Percentiles rank a stretch among this genome's conserved stretches.
Evolutionary conservation across 805 yeast species (phyloP).

Genomic region (Candida xyloterini): DNA sequence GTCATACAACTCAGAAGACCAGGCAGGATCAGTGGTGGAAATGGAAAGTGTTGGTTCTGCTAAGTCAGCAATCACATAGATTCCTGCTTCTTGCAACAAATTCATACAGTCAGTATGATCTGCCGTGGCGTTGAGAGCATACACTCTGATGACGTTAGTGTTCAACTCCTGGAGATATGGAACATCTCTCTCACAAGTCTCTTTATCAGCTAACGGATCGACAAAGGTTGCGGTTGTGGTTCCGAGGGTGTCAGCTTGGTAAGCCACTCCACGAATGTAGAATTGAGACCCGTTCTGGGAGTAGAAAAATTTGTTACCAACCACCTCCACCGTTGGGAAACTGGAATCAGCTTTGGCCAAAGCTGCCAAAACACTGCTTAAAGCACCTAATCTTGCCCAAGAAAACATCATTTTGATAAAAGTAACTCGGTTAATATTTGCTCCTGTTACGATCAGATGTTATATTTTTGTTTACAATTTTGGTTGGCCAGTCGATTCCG

Average conservation of each 20-base stretch:
- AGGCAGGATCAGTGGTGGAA: constrained; percentile 57
- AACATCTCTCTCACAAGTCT: constrained; percentile 66
- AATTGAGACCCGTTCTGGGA: constrained; percentile 78
- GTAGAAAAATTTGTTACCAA: constrained; percentile 75
- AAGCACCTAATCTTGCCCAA: constrained; percentile 29
- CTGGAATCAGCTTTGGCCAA: constrained; percentile 34
- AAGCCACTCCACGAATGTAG: constrained; percentile 74
- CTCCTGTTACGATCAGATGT: background rate
- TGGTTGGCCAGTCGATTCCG: constrained; percentile 1
- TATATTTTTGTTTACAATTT: constrained; percentile 5
- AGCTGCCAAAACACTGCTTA: constrained; percentile 21
- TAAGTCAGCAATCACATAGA: constrained; percentile 77
- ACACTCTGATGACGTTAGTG: constrained; percentile 74
- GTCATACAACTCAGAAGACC: constrained; percentile 59
- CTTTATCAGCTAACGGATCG: constrained; percentile 69
- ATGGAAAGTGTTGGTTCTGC: constrained; percentile 65
- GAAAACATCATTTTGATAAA: constrained; percentile 30
- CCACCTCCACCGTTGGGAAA: constrained; percentile 66
- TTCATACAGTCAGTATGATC: constrained; percentile 72
- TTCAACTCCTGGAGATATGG: constrained; percentile 60
- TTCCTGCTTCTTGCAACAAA: constrained; percentile 67
- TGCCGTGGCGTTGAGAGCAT: constrained; percentile 60
- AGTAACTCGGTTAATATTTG: background rate
- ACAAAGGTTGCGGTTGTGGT: constrained; percentile 46
- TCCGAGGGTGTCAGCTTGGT: constrained; percentile 65